Conservation (phyloP, 1,139 yeast species). For the Candida glucosophila region DNA sequence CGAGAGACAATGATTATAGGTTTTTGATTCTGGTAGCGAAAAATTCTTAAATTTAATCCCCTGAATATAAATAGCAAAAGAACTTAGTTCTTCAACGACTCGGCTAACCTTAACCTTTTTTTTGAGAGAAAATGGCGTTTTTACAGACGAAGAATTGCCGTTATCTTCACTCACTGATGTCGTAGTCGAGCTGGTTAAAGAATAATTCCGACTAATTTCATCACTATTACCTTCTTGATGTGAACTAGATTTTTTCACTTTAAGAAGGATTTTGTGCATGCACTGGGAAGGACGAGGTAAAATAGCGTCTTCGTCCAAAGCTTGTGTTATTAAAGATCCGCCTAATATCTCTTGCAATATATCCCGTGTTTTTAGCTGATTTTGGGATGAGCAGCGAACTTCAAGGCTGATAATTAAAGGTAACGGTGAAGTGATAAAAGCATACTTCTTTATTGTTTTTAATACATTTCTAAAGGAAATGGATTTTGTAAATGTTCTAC, state of each 20-base stretch:
- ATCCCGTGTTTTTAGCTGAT: constrained; percentile 51
- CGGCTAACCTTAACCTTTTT: constrained; percentile 16
- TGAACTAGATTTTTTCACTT: constrained; percentile 56
- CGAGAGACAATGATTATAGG: constrained; percentile 77
- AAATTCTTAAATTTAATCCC: constrained; percentile 78
- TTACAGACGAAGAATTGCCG: constrained; percentile 5
- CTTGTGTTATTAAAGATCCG: constrained; percentile 42
- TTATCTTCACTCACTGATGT: constrained; percentile 39
- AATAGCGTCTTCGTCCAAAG: constrained; percentile 17
- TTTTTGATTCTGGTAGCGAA: constrained; percentile 78
- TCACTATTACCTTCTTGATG: constrained; percentile 10
- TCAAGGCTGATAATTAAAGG: constrained; percentile 89
- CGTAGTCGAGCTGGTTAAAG: constrained; percentile 19
- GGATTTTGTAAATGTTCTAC: constrained; percentile 70
- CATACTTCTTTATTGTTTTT: constrained; percentile 67
- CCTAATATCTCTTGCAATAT: constrained; percentile 51
- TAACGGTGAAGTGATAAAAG: constrained; percentile 73
- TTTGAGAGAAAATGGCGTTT: constrained; percentile 14
- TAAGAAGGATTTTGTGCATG: constrained; percentile 61
- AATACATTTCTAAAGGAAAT: constrained; percentile 65
- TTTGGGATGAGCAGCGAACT: constrained; percentile 60
- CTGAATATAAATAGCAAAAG: constrained; percentile 56
- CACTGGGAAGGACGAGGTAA: constrained; percentile 72
- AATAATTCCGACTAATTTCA: constrained; percentile 16
- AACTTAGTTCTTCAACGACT: constrained; percentile 42